Conservation (phyloP, 257 asterid species). For the Avicennia marina region DNA sequence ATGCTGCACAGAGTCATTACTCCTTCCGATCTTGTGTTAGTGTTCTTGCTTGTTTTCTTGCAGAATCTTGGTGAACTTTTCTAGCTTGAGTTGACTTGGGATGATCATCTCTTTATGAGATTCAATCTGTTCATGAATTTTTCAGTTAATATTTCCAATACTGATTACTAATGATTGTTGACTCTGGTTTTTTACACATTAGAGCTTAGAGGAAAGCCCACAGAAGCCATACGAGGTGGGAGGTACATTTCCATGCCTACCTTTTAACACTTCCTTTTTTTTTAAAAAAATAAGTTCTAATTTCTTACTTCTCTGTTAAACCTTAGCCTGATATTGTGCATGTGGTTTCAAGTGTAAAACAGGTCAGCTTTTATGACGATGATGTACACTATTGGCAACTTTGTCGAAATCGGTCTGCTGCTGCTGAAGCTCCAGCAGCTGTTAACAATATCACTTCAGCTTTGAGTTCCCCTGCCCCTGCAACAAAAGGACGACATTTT, state of each 20-base stretch:
- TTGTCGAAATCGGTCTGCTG: slow-evolving; percentile 83
- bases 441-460: slow-evolving; percentile 68
- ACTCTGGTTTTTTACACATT: not conserved
- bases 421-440: slow-evolving; percentile 93
- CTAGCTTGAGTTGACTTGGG: no score
- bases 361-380: slow-evolving; percentile 96
- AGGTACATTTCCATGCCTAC: slow-evolving; percentile 55
- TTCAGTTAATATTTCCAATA: not conserved
- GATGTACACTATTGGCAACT: slow-evolving; percentile 96
- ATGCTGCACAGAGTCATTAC: not conserved
- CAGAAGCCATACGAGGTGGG: slow-evolving; percentile 98
- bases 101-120: not conserved
- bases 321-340: slow-evolving; percentile 35
- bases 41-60: not conserved
- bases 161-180: slow-evolving; percentile 1
- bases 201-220: slow-evolving; percentile 88
- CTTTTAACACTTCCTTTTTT: not conserved
- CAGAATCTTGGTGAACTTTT: not conserved
- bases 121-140: slow-evolving; percentile 25
- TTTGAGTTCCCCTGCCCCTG: slow-evolving; percentile 85
- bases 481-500: slow-evolving; percentile 97
- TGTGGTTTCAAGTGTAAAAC: slow-evolving; percentile 80
- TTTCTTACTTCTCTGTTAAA: not conserved
- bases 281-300: no score
- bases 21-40: not conserved